A percentile compares a stretch with the other conserved stretches of the same genome.
Evolutionary conservation across 225 moss, liverwort and hornwort genomes (phyloP).

Genomic region (Sphagnum contortum): DNA sequence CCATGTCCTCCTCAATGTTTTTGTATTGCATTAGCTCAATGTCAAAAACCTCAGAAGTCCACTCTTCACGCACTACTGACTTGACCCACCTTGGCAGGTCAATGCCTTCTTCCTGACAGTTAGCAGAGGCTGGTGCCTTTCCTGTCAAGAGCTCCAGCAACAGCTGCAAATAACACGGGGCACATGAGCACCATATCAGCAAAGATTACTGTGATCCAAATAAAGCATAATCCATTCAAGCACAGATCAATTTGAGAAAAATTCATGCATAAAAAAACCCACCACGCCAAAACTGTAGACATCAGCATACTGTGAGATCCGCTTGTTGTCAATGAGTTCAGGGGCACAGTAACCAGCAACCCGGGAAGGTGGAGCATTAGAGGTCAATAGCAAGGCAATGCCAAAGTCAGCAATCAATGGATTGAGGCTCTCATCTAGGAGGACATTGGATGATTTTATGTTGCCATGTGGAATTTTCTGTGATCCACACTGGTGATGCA

Average conservation of each 20-base stretch:
- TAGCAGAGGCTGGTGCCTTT: conserved; percentile 44
- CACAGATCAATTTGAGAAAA: background rate
- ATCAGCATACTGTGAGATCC: conserved; percentile 53
- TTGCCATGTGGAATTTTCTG: conserved; percentile 61
- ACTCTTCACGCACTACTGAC: conserved; percentile 69
- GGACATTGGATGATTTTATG: conserved; percentile 65
- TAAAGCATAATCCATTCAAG: background rate
- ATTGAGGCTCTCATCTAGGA: conserved; percentile 40
- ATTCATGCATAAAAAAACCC: background rate
- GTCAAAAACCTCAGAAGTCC: conserved; percentile 71
- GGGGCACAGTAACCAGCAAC: conserved; percentile 59
- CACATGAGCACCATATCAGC: too few relatives aligned
- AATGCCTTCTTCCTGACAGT: conserved; percentile 50
- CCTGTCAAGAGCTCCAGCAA: conserved; percentile 70
- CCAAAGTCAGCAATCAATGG: conserved; percentile 59
- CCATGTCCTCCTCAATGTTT: conserved; percentile 69
- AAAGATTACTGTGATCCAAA: too few relatives aligned
- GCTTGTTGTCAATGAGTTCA: conserved; percentile 46
- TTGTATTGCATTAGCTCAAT: conserved; percentile 45
- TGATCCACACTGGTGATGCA: conserved; percentile 49
- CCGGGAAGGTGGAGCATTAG: conserved; percentile 28
- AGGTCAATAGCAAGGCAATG: conserved; percentile 47
- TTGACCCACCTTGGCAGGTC: conserved; percentile 73
- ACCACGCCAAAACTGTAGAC: conserved; percentile 75
- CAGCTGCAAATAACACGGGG: conserved; percentile 7